phyloP scores from a whole-genome alignment of 495 filamentous ascomycete species.

The Lepraria neglecta region DNA sequence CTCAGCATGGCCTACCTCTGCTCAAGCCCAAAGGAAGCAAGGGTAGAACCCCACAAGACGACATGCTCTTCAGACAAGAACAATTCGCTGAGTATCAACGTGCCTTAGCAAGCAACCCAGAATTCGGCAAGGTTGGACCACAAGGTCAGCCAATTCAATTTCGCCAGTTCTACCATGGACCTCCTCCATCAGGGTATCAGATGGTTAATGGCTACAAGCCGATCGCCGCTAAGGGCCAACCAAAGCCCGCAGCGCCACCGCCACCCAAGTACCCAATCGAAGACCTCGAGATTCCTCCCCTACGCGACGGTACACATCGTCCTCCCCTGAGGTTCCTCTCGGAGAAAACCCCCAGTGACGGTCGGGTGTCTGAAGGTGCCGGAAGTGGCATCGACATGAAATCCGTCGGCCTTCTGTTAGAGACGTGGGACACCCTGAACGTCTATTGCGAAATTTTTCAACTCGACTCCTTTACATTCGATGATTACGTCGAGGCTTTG shows the following conservation, averaged over 20 bases:
- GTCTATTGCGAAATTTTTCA: conserved; percentile 91
- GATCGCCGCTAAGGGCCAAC: conserved; percentile 29
- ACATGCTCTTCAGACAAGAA: conserved; percentile 39
- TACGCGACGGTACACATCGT: conserved; percentile 52
- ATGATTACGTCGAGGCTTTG: conserved; percentile 89
- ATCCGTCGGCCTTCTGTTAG: conserved; percentile 71
- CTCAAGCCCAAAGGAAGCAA: conserved; percentile 80
- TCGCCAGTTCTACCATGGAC: conserved; percentile 17
- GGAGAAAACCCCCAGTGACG: conserved; percentile 43
- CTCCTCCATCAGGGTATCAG: conserved; percentile 17
- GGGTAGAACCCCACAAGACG: conserved; percentile 48
- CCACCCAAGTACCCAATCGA: conserved; percentile 92
- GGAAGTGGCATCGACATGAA: conserved; percentile 59
- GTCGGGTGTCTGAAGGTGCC: conserved; percentile 27
- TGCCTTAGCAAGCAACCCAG: conserved; percentile 46
- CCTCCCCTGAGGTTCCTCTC: conserved; percentile 74
- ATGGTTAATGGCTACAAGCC: conserved; percentile 33
- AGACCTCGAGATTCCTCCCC: conserved; percentile 70
- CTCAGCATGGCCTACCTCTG: conserved; percentile 58
- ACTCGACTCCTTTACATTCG: conserved; percentile 94
- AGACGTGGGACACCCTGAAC: conserved; percentile 93
- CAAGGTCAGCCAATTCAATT: conserved; percentile 18
- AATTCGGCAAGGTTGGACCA: conserved; percentile 30
- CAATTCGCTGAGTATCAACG: conserved; percentile 50
- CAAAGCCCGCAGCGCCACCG: conserved; percentile 60